These are phyloP conservation scores for Litchi chinensis DNA, from an alignment of 345 rosid genomes.

Conservation along the genomic window DNA sequence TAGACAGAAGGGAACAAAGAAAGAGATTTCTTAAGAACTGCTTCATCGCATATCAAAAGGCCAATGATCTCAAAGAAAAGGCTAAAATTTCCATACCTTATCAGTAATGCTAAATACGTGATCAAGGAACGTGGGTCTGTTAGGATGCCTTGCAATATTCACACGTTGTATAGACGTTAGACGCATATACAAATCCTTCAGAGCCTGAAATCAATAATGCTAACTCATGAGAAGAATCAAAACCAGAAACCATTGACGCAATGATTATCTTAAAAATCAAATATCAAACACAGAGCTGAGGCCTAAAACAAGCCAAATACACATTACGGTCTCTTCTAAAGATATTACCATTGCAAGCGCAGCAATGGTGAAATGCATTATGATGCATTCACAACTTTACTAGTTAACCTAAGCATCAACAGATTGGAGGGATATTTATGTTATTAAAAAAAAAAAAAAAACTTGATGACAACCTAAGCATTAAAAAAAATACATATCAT, in stretches of 20 bases:
- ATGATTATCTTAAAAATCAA: slow-evolving; percentile 2
- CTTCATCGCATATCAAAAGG: slow-evolving; percentile 4
- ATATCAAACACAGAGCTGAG: neutral
- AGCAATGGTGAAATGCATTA: neutral
- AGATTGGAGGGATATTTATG: neutral
- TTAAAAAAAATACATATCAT: neutral
- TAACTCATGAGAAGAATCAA: slow-evolving; percentile 17
- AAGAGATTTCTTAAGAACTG: slow-evolving; percentile 13
- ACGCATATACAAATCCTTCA: slow-evolving; percentile 73
- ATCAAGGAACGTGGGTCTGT: slow-evolving; percentile 97
- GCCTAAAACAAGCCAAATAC: slow-evolving; percentile 20
- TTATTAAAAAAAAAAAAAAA: neutral
- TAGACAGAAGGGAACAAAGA: slow-evolving; percentile 33
- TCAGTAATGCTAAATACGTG: slow-evolving; percentile 89
- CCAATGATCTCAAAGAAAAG: slow-evolving; percentile 10
- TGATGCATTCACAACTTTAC: neutral
- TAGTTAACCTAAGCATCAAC: neutral
- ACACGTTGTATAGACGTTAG: slow-evolving; percentile 93
- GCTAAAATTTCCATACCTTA: slow-evolving; percentile 55
- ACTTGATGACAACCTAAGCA: neutral
- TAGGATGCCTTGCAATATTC: slow-evolving; percentile 93
- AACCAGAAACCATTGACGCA: slow-evolving; percentile 7
- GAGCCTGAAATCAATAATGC: slow-evolving; percentile 56
- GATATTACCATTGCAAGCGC: neutral
- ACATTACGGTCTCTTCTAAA: neutral